Percentiles rank a stretch among this genome's conserved stretches.
Evolutionary conservation across 2,329 filamentous ascomycete genomes (phyloP).

Genomic region (Elsinoe australis): DNA sequence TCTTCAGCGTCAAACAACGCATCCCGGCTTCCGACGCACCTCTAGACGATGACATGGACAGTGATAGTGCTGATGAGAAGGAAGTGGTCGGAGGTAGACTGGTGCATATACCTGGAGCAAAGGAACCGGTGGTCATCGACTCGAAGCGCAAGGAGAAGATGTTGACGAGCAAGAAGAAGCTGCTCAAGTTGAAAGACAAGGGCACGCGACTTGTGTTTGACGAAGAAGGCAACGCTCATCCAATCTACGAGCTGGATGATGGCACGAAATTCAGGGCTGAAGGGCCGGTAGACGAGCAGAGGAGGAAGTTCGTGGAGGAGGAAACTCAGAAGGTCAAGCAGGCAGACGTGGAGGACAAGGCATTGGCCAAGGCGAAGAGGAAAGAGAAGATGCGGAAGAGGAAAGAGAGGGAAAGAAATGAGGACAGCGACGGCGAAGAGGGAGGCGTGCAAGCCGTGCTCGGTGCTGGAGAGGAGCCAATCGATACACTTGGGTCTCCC

Average conservation of each 20-base stretch:
- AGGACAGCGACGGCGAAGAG: conserved; percentile 34
- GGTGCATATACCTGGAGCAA: conserved; percentile 58
- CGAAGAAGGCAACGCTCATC: conserved; percentile 78
- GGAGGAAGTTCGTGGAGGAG: conserved; percentile 66
- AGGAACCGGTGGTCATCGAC: conserved; percentile 72
- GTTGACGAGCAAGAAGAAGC: conserved; percentile 86
- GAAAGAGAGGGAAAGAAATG: conserved; percentile 57
- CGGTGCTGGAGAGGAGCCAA: conserved; percentile 28
- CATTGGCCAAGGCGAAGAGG: conserved; percentile 67
- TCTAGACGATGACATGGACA: conserved; percentile 33
- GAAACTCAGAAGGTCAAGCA: conserved; percentile 64
- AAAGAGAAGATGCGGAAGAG: conserved; percentile 67
- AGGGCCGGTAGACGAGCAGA: conserved; percentile 68
- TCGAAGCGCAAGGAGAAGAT: conserved; percentile 93
- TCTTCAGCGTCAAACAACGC: conserved; percentile 88
- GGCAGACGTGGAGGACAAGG: conserved; percentile 78
- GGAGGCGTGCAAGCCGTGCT: conserved; percentile 27
- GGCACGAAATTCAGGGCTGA: conserved; percentile 70
- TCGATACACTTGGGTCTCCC: not conserved
- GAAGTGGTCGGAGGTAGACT: conserved; percentile 45
- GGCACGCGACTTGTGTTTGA: conserved; percentile 84
- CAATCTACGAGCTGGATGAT: conserved; percentile 79
- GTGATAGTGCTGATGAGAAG: conserved; percentile 38
- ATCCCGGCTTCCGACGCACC: conserved; percentile 43
- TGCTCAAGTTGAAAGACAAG: conserved; percentile 82